Evolutionary conservation across 2,329 filamentous ascomycete species (phyloP).

Genomic region (Elsinoe perseae): DNA sequence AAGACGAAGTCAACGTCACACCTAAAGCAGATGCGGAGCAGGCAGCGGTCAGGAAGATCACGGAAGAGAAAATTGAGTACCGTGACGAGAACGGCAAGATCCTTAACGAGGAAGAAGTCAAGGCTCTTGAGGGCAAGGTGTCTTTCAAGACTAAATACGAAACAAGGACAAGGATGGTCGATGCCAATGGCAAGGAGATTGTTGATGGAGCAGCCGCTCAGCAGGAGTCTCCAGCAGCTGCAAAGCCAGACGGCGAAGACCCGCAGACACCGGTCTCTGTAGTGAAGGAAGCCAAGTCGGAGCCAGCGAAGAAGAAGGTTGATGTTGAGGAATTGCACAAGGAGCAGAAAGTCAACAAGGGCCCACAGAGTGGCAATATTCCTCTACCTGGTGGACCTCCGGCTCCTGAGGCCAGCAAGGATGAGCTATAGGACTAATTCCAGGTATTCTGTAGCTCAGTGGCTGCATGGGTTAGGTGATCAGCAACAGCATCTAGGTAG

Average conservation of each 20-base stretch:
- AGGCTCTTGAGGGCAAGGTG: conserved; percentile 80
- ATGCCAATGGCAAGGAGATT: conserved; percentile 73
- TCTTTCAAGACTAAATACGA: conserved; percentile 94
- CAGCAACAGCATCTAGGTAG: conserved; percentile 4
- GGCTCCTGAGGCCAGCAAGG: conserved; percentile 17
- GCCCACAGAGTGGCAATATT: conserved; percentile 2
- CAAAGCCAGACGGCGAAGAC: conserved; percentile 28
- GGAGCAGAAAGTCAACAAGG: conserved; percentile 35
- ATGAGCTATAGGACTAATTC: conserved; percentile 20
- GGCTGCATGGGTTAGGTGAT: not conserved
- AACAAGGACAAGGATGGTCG: conserved; percentile 79
- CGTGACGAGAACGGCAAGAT: conserved; percentile 90
- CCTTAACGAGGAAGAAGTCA: conserved; percentile 74
- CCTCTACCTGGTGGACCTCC: conserved; percentile 21
- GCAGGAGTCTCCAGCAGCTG: conserved; percentile 23
- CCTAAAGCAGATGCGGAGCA: conserved; percentile 18
- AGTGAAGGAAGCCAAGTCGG: conserved; percentile 32
- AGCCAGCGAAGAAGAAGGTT: conserved; percentile 35
- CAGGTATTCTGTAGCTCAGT: not conserved
- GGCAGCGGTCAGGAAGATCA: conserved; percentile 23
- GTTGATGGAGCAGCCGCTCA: conserved; percentile 34
- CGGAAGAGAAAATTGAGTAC: conserved; percentile 85
- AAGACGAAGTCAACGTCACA: conserved; percentile 31
- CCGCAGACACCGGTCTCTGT: conserved; percentile 46
- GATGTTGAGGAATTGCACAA: conserved; percentile 35